Percentiles rank a stretch among this genome's conserved stretches.
phyloP scores from a whole-genome alignment of 345 rosid genomes.

The Rhodamnia rubescens region DNA sequence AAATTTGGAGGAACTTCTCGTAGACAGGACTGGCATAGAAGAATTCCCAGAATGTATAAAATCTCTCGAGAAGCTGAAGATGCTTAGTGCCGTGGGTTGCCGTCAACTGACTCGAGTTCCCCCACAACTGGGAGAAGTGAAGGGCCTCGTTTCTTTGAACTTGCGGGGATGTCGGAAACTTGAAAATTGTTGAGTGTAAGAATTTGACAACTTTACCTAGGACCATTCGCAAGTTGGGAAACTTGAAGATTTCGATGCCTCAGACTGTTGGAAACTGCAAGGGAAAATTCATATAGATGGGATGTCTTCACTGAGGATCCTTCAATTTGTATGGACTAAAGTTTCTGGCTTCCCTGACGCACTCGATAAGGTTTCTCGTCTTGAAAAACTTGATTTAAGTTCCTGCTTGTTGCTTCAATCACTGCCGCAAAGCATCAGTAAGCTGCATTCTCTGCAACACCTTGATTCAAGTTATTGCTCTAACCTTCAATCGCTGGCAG shows the following conservation, averaged over 20 bases:
- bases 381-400: not conserved
- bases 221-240: not conserved
- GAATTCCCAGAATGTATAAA: not conserved
- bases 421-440: too few species aligned
- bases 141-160: too few species aligned
- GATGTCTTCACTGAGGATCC: not conserved
- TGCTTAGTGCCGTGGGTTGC: not conserved
- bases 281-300: not conserved
- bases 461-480: not conserved
- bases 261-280: not conserved
- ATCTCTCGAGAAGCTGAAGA: not conserved
- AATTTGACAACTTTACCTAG: not conserved
- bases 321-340: rapidly evolving
- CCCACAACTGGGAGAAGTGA: too few species aligned
- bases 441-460: not conserved
- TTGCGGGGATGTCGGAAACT: too few species aligned
- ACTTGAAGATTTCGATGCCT: not conserved
- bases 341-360: not conserved
- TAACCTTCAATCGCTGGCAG: too few species aligned
- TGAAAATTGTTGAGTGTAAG: not conserved
- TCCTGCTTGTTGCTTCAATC: too few species aligned
- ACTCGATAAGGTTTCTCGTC: not conserved
- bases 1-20: not conserved
- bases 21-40: not conserved
- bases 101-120: too few species aligned